Evolutionary conservation across 129 eudicot species (phyloP).

Genomic region (Tagetes patula): DNA sequence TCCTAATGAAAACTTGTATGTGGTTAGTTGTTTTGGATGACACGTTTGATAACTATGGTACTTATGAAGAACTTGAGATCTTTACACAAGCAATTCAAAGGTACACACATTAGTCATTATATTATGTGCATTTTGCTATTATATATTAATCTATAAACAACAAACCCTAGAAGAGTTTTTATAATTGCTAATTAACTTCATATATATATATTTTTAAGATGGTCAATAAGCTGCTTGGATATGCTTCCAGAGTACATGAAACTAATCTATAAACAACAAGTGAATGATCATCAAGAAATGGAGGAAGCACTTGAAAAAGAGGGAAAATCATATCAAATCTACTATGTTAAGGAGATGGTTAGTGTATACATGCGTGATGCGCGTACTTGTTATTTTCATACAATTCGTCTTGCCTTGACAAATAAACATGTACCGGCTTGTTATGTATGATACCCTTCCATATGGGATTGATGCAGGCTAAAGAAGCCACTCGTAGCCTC

Average conservation of each 20-base stretch:
- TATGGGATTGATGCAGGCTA: constrained; percentile 2
- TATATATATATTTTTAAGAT: constrained; percentile 22
- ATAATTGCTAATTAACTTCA: not conserved
- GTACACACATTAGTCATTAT: not conserved
- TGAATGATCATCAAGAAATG: constrained; percentile 25
- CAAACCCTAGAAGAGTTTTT: no score
- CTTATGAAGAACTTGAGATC: not conserved
- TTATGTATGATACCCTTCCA: not conserved
- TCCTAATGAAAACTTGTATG: not conserved
- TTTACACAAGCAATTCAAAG: not conserved
- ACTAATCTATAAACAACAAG: constrained; percentile 27
- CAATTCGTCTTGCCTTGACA: not conserved
- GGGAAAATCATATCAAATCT: constrained; percentile 23
- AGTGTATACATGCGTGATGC: no score
- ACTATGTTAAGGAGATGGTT: constrained; percentile 31
- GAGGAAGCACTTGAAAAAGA: constrained; percentile 24
- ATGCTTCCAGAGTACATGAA: constrained; percentile 50
- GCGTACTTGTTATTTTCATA: no score
- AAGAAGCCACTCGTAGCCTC: constrained; percentile 2
- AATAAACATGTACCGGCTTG: not conserved
- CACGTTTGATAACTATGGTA: not conserved
- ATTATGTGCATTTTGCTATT: no score
- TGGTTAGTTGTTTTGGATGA: not conserved
- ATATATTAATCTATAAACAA: no score
- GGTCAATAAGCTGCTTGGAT: constrained; percentile 35